phyloP scores from a whole-genome alignment of 2,329 filamentous ascomycete species.

The Fusarium denticulatum region DNA sequence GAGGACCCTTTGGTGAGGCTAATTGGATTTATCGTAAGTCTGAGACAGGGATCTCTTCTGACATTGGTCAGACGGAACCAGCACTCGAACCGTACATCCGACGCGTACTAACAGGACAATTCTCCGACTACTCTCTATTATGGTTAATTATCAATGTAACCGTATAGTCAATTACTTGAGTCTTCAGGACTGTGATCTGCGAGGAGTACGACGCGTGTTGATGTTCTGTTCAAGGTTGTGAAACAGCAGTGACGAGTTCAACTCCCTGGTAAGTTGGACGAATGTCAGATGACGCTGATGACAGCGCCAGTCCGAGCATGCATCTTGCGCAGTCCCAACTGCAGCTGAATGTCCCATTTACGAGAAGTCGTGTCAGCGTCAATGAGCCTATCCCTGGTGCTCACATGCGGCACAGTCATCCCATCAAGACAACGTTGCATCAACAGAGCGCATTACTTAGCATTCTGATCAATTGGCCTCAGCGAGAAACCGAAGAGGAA shows the following conservation, averaged over 20 bases:
- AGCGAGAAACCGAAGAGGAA: neutral
- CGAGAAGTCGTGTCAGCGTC: neutral
- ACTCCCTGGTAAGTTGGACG: too few relatives aligned
- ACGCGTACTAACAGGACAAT: neutral
- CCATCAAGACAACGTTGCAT: neutral
- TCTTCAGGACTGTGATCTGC: neutral
- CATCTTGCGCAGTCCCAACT: neutral
- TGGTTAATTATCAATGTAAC: neutral
- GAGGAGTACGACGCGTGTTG: neutral
- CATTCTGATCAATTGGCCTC: neutral
- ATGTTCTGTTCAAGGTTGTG: neutral
- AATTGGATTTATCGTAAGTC: neutral
- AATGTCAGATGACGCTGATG: neutral
- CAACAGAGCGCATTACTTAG: neutral
- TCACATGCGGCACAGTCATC: neutral
- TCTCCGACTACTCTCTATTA: neutral
- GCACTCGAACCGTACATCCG: neutral
- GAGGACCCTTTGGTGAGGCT: neutral
- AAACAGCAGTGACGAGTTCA: neutral
- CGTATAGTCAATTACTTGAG: rapidly evolving
- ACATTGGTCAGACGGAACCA: neutral
- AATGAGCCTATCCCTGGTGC: too few relatives aligned
- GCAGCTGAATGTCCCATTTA: neutral
- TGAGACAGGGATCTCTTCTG: neutral
- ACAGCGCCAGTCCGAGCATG: neutral